Conservation (phyloP, 345 rosid genomes). For the Syzygium aqueum region DNA sequence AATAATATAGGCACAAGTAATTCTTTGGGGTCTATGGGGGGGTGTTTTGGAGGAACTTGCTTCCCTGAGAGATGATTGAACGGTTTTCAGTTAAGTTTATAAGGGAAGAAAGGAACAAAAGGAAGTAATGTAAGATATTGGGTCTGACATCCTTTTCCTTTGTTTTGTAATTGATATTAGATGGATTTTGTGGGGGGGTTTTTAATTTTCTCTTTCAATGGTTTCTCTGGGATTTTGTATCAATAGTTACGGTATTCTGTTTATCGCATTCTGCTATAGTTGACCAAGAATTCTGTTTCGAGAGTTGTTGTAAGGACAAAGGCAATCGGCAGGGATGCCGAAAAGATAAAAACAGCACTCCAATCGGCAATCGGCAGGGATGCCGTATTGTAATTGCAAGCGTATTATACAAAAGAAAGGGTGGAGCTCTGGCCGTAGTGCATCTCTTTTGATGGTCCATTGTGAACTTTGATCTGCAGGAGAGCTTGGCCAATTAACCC, state of each 20-base stretch:
- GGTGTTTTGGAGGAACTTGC: background rate
- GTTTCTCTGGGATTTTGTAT: background rate
- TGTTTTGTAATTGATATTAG: background rate
- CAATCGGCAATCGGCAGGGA: too few species aligned
- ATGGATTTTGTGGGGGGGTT: background rate
- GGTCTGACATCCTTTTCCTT: background rate
- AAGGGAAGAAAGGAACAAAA: background rate
- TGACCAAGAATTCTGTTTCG: background rate
- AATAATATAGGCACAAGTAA: background rate
- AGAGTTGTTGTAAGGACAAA: background rate
- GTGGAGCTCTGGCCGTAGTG: too few species aligned
- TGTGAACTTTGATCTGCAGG: too few species aligned
- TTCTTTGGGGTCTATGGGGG: background rate
- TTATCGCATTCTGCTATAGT: background rate
- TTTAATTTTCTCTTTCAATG: background rate
- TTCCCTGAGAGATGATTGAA: background rate
- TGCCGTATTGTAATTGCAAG: too few species aligned
- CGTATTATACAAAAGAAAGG: too few species aligned
- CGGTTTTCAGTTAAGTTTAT: background rate
- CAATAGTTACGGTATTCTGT: background rate
- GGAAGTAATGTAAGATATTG: background rate
- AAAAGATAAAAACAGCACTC: background rate
- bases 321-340: background rate
- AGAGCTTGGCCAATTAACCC: too few species aligned
- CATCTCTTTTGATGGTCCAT: too few species aligned